A percentile compares a stretch with the other conserved stretches of the same genome.
These are phyloP conservation scores for Lepiota brunneoincarnata DNA, from an alignment of 768 basidiomycete genomes.

Conservation along the genomic window DNA sequence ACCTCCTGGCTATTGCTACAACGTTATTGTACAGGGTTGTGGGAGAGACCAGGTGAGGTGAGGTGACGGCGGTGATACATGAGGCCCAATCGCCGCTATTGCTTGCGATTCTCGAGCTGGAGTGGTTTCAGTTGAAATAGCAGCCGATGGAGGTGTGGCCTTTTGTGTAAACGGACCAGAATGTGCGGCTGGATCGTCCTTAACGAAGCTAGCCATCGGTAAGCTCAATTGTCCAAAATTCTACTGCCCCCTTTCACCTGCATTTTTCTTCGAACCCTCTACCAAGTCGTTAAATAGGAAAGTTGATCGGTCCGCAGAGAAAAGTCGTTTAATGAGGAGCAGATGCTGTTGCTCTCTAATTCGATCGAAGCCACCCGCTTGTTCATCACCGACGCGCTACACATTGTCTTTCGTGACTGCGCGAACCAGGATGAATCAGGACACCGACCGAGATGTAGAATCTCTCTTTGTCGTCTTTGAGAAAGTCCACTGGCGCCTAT, in stretches of 20 bases:
- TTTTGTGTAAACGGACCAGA: constrained; percentile 60
- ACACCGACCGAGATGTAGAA: constrained; percentile 80
- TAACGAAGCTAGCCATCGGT: constrained; percentile 73
- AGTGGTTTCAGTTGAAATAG: constrained; percentile 67
- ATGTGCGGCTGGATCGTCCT: constrained; percentile 62
- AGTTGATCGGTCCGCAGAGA: constrained; percentile 46
- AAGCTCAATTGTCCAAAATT: constrained; percentile 64
- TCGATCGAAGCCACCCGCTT: constrained; percentile 61
- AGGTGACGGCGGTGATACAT: constrained; percentile 85
- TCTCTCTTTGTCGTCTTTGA: constrained; percentile 81
- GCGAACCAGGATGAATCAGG: constrained; percentile 49
- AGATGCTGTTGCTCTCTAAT: constrained; percentile 54
- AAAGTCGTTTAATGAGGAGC: constrained; percentile 55
- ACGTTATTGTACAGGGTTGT: constrained; percentile 67
- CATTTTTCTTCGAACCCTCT: constrained; percentile 74
- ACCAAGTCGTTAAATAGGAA: constrained; percentile 69
- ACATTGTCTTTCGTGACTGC: constrained; percentile 66
- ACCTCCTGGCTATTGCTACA: constrained; percentile 54
- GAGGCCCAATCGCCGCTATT: constrained; percentile 71
- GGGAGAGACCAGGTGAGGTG: constrained; percentile 69
- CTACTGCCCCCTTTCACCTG: constrained; percentile 75
- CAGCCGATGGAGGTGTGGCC: constrained; percentile 50
- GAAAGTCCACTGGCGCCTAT: constrained; percentile 68
- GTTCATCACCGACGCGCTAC: constrained; percentile 67
- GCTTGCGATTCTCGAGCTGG: constrained; percentile 74